phyloP scores from a whole-genome alignment of 805 yeast genomes.

The Pichia pseudocactophila region DNA sequence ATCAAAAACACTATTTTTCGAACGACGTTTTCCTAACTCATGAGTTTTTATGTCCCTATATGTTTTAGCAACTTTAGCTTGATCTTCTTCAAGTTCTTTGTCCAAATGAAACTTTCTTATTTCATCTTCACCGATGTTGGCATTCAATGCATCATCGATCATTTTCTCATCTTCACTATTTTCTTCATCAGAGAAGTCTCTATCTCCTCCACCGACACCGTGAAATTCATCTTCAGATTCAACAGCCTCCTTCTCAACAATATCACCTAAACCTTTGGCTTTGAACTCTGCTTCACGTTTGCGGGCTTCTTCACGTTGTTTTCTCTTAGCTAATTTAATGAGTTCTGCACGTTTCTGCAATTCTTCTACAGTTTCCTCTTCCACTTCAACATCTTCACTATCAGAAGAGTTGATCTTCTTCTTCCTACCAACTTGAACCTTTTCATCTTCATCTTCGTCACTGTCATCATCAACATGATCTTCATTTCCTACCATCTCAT shows the following conservation, averaged over 20 bases:
- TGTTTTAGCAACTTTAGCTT: slow-evolving; percentile 54
- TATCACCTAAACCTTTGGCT: slow-evolving; percentile 45
- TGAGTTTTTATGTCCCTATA: slow-evolving; percentile 68
- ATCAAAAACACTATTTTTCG: slow-evolving; percentile 43
- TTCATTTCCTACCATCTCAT: slow-evolving; percentile 1
- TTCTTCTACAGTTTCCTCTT: slow-evolving; percentile 33
- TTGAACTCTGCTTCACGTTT: slow-evolving; percentile 44
- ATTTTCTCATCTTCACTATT: slow-evolving; percentile 70
- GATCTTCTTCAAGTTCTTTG: slow-evolving; percentile 54
- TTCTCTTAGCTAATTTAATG: slow-evolving; percentile 19
- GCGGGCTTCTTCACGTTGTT: slow-evolving; percentile 18
- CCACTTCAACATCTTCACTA: slow-evolving; percentile 14
- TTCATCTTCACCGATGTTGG: slow-evolving; percentile 48
- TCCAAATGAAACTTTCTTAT: slow-evolving; percentile 49
- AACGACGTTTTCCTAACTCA: slow-evolving; percentile 50
- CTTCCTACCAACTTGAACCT: slow-evolving; percentile 9
- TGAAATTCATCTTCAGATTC: slow-evolving; percentile 88
- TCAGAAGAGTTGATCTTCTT: slow-evolving; percentile 23
- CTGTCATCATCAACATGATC: slow-evolving; percentile 14
- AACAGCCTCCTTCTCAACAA: slow-evolving; percentile 76
- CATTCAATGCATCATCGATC: slow-evolving; percentile 61
- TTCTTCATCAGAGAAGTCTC: slow-evolving; percentile 46
- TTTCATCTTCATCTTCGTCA: slow-evolving; percentile 18
- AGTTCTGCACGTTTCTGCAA: slow-evolving; percentile 20
- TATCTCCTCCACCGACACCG: slow-evolving; percentile 70